phyloP scores from a whole-genome alignment of 164 flowering plant genomes.

The grape (Vitis vinifera) region DNA sequence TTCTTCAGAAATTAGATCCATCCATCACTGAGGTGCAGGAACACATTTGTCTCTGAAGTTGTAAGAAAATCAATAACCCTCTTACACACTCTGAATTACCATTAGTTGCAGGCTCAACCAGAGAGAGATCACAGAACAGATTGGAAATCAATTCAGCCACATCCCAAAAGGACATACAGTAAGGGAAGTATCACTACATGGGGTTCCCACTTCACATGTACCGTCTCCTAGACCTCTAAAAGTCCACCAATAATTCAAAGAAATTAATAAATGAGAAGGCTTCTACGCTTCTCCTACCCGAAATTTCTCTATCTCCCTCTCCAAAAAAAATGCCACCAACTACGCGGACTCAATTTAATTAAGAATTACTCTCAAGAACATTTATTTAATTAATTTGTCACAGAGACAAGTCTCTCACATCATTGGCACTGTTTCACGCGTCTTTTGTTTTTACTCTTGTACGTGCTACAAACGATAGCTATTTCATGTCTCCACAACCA shows the following conservation, averaged over 20 bases:
- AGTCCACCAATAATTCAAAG: not conserved
- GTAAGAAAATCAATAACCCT: not conserved
- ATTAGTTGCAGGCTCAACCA: slow-evolving; percentile 1
- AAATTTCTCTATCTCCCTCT: not conserved
- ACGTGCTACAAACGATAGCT: not conserved
- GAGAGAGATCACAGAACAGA: slow-evolving; percentile 15
- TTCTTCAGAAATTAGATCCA: too few relatives aligned
- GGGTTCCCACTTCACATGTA: not conserved
- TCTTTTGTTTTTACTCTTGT: slow-evolving; percentile 12
- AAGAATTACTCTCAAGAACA: not conserved
- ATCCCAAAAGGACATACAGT: not conserved
- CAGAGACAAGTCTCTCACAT: slow-evolving; percentile 8
- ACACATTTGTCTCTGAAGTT: not conserved
- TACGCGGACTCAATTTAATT: slow-evolving; percentile 9
- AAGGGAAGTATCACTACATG: not conserved
- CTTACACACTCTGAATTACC: not conserved
- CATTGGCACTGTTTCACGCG: slow-evolving; percentile 18
- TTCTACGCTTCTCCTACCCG: not conserved
- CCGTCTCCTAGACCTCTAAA: too few relatives aligned
- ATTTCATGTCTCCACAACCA: not conserved
- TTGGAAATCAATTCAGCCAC: slow-evolving; percentile 19
- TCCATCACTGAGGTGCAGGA: not conserved
- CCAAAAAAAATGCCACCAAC: slow-evolving; percentile 14
- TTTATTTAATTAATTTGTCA: not conserved
- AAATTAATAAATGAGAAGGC: too few relatives aligned